These are phyloP conservation scores for Trifolium subterraneum DNA, from an alignment of 306 rosid genomes.

Conservation along the genomic window DNA sequence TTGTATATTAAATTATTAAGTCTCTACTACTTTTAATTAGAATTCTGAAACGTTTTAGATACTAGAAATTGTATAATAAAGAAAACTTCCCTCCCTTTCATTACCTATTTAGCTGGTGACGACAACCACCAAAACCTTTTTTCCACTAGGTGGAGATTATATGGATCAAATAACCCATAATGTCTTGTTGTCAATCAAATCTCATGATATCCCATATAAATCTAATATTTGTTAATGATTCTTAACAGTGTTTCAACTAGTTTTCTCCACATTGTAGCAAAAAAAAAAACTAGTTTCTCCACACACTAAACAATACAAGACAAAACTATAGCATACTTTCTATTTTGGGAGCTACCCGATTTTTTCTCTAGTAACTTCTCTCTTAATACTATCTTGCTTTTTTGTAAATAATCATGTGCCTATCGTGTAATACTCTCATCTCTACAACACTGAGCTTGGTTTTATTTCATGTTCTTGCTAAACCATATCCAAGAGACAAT, in stretches of 20 bases:
- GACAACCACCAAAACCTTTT: background rate
- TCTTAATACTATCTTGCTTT: background rate
- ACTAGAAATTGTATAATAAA: slow-evolving; percentile 11
- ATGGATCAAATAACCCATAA: background rate
- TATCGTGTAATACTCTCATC: background rate
- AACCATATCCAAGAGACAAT: background rate
- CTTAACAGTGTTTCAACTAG: background rate
- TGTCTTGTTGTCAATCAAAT: background rate
- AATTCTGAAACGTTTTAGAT: background rate
- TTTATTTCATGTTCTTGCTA: background rate
- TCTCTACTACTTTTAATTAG: background rate
- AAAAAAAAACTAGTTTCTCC: background rate
- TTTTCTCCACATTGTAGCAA: background rate
- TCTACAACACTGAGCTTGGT: background rate
- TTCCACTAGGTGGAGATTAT: background rate
- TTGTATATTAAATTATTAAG: background rate
- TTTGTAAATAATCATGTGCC: background rate
- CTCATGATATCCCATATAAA: background rate
- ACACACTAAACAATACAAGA: background rate
- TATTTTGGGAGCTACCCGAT: slow-evolving; percentile 3
- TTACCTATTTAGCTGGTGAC: slow-evolving; percentile 19
- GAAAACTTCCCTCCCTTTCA: background rate
- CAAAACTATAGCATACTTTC: background rate
- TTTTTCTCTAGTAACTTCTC: background rate
- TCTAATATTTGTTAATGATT: background rate